Evolutionary conservation across 345 rosid genomes (phyloP).

Genomic region (Eucalyptus tenuipes): DNA sequence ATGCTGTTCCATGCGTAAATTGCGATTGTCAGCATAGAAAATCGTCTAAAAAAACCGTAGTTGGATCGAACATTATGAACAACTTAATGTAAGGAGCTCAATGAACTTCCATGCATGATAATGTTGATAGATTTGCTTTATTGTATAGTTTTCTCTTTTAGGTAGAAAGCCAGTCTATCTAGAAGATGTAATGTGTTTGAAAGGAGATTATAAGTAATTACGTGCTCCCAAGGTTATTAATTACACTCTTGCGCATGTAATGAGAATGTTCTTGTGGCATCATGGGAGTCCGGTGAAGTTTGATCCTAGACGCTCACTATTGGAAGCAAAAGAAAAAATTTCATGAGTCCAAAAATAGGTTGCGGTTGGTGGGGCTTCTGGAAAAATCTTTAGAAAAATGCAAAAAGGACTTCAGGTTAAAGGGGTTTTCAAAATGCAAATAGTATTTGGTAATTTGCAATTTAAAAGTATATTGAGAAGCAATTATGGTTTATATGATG

Average conservation of each 20-base stretch:
- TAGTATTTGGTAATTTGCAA: not conserved
- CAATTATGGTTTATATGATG: not conserved
- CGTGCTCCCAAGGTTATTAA: not conserved
- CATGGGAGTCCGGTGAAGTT: not conserved
- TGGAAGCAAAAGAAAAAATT: not conserved
- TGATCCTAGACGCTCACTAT: not conserved
- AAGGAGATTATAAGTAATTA: not conserved
- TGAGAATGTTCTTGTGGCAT: not conserved
- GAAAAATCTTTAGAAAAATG: not conserved
- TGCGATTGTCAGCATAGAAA: not conserved
- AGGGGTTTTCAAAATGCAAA: not conserved
- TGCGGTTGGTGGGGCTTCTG: not conserved
- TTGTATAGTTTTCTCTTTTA: not conserved
- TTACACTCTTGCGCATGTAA: not conserved
- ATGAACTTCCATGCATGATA: not conserved
- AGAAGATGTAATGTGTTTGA: not conserved
- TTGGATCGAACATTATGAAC: not conserved
- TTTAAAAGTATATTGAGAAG: not conserved
- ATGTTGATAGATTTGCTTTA: not conserved
- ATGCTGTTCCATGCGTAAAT: not conserved
- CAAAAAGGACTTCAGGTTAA: not conserved
- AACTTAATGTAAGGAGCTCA: not conserved
- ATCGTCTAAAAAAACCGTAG: too few relatives aligned
- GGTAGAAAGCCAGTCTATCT: not conserved
- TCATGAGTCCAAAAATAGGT: not conserved